These are phyloP conservation scores for Apiospora sp. DNA, from an alignment of 2,329 filamentous ascomycete species.

Conservation along the genomic window DNA sequence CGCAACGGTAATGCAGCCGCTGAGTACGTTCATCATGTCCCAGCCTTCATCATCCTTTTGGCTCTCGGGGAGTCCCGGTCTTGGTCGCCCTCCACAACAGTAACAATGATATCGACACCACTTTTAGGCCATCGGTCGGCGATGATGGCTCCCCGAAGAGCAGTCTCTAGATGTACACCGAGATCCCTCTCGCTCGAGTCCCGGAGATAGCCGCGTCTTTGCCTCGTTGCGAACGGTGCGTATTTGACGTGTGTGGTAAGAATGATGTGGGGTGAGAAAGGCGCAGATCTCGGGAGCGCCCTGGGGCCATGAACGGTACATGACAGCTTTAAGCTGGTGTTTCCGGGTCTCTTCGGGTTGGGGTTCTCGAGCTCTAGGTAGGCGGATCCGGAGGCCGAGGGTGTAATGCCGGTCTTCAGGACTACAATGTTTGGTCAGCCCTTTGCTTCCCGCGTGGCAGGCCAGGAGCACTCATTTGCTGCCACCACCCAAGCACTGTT, in stretches of 20 bases:
- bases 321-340: constrained; percentile 84
- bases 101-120: constrained; percentile 93
- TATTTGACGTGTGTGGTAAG: constrained; percentile 96
- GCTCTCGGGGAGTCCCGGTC: constrained; percentile 62
- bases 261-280: constrained; percentile 91
- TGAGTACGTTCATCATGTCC: constrained; percentile 90
- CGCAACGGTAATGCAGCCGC: constrained; percentile 91
- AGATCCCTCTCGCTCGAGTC: constrained; percentile 89
- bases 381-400: constrained; percentile 91
- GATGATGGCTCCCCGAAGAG: constrained; percentile 87
- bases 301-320: constrained; percentile 94
- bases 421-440: constrained; percentile 59
- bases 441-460: not conserved
- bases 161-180: constrained; percentile 89
- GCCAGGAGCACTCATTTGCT: not conserved
- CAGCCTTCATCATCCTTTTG: constrained; percentile 71
- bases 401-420: constrained; percentile 89
- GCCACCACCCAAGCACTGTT: not conserved
- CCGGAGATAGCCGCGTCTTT: constrained; percentile 83
- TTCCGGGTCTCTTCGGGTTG: constrained; percentile 50
- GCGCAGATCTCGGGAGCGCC: constrained; percentile 86
- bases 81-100: constrained; percentile 92
- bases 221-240: constrained; percentile 88
- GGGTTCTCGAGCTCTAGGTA: constrained; percentile 75
- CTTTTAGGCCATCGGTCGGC: constrained; percentile 98